A percentile compares a stretch with the other conserved stretches of the same genome.
Evolutionary conservation across 2,329 filamentous ascomycete species (phyloP).

Genomic region (Byssoonygena ceratinophila): DNA sequence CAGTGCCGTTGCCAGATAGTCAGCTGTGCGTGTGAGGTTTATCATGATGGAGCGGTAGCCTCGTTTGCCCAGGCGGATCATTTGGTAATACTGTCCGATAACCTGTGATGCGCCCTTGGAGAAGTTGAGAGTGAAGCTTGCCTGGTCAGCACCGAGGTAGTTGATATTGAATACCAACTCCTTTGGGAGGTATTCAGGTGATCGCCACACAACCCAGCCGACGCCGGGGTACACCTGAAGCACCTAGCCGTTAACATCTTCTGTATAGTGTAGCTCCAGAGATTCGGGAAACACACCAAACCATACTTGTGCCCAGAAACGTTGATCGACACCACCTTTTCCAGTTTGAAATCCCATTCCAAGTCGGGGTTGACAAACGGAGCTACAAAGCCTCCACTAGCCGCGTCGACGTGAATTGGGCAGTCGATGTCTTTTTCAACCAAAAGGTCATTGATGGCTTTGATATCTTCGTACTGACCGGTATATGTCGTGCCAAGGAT

Average conservation of each 20-base stretch:
- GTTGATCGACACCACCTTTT: constrained; percentile 87
- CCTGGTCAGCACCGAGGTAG: constrained; percentile 90
- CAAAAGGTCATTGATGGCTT: constrained; percentile 80
- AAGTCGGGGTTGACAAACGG: constrained; percentile 79
- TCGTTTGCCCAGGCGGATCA: constrained; percentile 86
- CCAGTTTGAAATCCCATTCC: constrained; percentile 83
- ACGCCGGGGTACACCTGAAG: constrained; percentile 73
- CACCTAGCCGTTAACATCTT: constrained; percentile 38
- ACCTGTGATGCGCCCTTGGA: constrained; percentile 90
- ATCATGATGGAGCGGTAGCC: constrained; percentile 90
- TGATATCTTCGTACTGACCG: constrained; percentile 88
- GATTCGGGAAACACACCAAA: constrained; percentile 29
- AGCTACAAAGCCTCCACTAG: constrained; percentile 82
- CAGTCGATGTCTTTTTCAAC: constrained; percentile 63
- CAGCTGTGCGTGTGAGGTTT: constrained; percentile 79
- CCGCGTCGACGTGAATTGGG: constrained; percentile 89
- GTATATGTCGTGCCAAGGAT: constrained; percentile 93
- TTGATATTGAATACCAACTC: constrained; percentile 99
- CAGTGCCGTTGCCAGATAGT: constrained; percentile 70
- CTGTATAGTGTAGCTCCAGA: background rate
- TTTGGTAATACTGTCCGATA: constrained; percentile 94
- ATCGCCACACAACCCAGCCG: constrained; percentile 86
- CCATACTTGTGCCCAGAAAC: constrained; percentile 85
- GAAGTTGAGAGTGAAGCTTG: constrained; percentile 95
- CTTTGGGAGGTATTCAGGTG: constrained; percentile 69